Conservation (phyloP, 2,329 filamentous ascomycete genomes). For the Penicillium sp. region DNA sequence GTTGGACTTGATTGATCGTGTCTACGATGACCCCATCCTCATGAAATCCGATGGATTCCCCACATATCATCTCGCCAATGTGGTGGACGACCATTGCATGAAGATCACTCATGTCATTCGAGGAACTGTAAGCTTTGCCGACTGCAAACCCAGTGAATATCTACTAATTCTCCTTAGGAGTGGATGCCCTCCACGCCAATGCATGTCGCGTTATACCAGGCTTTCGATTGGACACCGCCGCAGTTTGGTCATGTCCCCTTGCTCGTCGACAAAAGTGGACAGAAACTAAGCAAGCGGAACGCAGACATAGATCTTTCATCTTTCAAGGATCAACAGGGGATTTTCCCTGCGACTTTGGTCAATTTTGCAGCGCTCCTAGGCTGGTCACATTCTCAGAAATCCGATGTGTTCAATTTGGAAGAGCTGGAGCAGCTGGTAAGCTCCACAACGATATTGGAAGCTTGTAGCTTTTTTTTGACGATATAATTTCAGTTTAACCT, state of each 20-base stretch:
- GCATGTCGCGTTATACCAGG: constrained; percentile 66
- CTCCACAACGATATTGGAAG: not conserved
- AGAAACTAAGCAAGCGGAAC: constrained; percentile 85
- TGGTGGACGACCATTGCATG: constrained; percentile 95
- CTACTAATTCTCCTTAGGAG: constrained; percentile 50
- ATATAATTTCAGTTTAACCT: constrained; percentile 58
- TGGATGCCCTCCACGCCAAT: constrained; percentile 94
- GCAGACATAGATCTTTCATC: constrained; percentile 55
- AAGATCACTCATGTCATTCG: constrained; percentile 91
- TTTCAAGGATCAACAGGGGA: constrained; percentile 51
- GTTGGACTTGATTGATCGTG: constrained; percentile 40
- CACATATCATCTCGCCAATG: constrained; percentile 95
- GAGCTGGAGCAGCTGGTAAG: constrained; percentile 64
- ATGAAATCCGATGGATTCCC: constrained; percentile 88
- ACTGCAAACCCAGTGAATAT: not conserved
- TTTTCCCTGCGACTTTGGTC: constrained; percentile 58
- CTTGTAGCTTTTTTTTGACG: constrained; percentile 18
- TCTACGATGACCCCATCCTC: constrained; percentile 77
- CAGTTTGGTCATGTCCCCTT: constrained; percentile 76
- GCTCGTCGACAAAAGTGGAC: constrained; percentile 60
- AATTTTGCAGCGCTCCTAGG: constrained; percentile 85
- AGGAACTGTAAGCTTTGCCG: constrained; percentile 56
- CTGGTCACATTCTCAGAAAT: constrained; percentile 64
- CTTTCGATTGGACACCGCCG: constrained; percentile 67
- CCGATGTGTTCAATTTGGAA: constrained; percentile 65